phyloP scores from a whole-genome alignment of 2,329 filamentous ascomycete species.

The Diaporthe batatas region DNA sequence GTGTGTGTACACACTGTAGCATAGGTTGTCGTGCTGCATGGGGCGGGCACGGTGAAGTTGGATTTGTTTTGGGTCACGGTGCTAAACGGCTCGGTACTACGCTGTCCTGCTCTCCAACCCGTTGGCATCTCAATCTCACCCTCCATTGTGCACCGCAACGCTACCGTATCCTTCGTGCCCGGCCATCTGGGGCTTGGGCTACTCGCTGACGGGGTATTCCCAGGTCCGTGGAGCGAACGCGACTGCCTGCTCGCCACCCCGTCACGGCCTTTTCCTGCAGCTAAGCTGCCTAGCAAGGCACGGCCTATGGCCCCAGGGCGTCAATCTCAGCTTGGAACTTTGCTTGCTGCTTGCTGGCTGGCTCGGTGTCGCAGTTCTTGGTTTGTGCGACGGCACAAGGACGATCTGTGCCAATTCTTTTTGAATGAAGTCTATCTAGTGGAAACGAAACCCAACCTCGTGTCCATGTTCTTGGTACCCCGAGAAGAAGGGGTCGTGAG shows the following conservation, averaged over 20 bases:
- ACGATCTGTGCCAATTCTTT: constrained; percentile 12
- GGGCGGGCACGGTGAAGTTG: neutral
- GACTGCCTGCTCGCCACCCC: neutral
- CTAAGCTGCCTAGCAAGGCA: neutral
- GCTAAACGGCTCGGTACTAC: constrained; percentile 28
- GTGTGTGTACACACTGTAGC: too few species aligned
- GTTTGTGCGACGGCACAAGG: constrained; percentile 12
- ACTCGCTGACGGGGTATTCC: constrained; percentile 19
- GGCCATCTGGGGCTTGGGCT: too few species aligned
- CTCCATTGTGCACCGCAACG: neutral
- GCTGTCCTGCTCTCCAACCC: neutral
- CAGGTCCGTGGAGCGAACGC: neutral
- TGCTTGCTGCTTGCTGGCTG: neutral
- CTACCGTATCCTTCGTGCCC: too few species aligned
- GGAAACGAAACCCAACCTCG: neutral
- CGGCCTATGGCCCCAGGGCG: constrained; percentile 18
- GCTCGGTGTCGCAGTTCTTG: neutral
- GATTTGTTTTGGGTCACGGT: constrained; percentile 7
- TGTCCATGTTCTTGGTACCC: neutral
- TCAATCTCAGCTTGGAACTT: constrained; percentile 28
- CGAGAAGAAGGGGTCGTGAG: neutral
- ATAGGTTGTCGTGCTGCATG: neutral
- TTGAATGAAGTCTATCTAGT: neutral
- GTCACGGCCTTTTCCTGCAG: constrained; percentile 6
- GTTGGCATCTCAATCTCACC: constrained; percentile 22